A percentile compares a stretch with the other conserved stretches of the same genome.
These are phyloP conservation scores for Fusarium pseudograminearum DNA, from an alignment of 2,329 filamentous ascomycete species.

Conservation along the genomic window DNA sequence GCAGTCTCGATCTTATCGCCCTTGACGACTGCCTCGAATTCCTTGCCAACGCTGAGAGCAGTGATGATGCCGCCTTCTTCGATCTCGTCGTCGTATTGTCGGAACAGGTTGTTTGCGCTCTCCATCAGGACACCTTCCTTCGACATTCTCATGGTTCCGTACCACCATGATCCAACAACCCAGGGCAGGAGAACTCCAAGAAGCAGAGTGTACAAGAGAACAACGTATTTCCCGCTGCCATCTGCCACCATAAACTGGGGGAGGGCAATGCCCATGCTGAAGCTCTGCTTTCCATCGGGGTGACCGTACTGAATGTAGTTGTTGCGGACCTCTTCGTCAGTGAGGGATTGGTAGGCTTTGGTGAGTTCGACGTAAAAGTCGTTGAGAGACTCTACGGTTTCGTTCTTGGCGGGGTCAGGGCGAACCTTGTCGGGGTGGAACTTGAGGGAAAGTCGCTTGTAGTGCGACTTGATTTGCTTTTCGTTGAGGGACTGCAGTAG, in stretches of 20 bases:
- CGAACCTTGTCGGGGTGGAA: constrained; percentile 94
- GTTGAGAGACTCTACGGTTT: constrained; percentile 87
- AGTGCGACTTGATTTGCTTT: constrained; percentile 91
- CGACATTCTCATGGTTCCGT: constrained; percentile 91
- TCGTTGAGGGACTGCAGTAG: constrained; percentile 77
- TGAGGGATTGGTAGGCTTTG: constrained; percentile 97
- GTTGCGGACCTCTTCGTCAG: constrained; percentile 95
- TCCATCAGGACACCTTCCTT: constrained; percentile 94
- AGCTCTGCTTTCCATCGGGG: constrained; percentile 97
- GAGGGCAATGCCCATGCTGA: constrained; percentile 96
- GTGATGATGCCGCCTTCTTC: constrained; percentile 83
- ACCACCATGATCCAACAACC: constrained; percentile 98
- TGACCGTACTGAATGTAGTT: constrained; percentile 97
- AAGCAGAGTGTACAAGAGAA: constrained; percentile 88
- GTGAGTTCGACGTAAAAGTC: constrained; percentile 92
- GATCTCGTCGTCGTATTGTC: constrained; percentile 88
- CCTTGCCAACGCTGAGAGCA: constrained; percentile 85
- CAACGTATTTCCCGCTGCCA: constrained; percentile 94
- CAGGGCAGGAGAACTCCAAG: constrained; percentile 93
- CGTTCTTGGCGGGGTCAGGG: constrained; percentile 86
- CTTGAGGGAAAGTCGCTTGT: constrained; percentile 86
- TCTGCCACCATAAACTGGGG: constrained; percentile 93
- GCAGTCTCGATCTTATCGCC: constrained; percentile 84
- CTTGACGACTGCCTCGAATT: constrained; percentile 81
- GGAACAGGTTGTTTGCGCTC: constrained; percentile 94